Evolutionary conservation across 768 basidiomycete genomes (phyloP).

Genomic region (Psilocybe tampanensis): DNA sequence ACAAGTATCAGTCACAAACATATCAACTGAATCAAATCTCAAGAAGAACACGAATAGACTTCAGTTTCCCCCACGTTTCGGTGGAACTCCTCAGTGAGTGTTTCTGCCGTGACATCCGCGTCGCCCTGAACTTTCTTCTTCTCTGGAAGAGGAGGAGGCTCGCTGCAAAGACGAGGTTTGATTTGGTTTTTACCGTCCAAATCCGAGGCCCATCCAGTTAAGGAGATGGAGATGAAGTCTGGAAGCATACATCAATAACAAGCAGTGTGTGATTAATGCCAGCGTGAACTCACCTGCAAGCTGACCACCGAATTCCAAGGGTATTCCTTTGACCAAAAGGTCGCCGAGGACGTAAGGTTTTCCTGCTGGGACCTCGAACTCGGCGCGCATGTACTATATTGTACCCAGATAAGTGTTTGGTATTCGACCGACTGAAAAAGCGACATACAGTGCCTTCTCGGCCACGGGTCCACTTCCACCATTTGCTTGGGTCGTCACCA

Average conservation of each 20-base stretch:
- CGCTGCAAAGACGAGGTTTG: background rate
- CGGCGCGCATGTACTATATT: background rate
- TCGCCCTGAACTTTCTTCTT: background rate
- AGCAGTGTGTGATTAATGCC: too few species aligned
- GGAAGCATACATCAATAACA: background rate
- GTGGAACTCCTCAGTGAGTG: too few species aligned
- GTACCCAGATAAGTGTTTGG: background rate
- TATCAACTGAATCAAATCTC: too few species aligned
- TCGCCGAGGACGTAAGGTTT: background rate
- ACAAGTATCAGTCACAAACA: too few species aligned
- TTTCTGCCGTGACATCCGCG: too few species aligned
- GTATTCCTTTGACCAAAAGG: background rate
- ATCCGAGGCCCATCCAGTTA: background rate
- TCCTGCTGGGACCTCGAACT: background rate
- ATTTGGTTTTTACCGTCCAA: background rate
- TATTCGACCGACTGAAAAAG: background rate
- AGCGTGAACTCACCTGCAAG: background rate
- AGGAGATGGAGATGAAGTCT: background rate
- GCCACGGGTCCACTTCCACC: slow-evolving; percentile 5
- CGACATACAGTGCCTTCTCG: background rate
- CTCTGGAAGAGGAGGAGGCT: background rate
- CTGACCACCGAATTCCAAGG: background rate
- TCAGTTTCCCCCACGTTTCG: too few species aligned
- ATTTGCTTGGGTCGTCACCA: slow-evolving; percentile 3
- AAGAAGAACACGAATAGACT: too few species aligned